phyloP scores from a whole-genome alignment of 176 grass and related monocot genomes.

The Guadua angustifolia region DNA sequence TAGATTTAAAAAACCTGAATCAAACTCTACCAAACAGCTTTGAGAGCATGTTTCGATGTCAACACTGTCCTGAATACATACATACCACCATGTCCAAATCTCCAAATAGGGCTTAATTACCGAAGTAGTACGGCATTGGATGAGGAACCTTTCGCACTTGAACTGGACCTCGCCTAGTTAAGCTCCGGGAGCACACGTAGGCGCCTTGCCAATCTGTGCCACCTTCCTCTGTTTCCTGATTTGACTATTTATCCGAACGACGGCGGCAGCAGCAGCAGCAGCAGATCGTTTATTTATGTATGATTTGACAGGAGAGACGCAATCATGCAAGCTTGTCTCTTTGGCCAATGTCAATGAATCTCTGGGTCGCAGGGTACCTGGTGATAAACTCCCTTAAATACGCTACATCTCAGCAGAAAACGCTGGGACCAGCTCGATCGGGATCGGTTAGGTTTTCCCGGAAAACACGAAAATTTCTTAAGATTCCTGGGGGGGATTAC shows the following conservation, averaged over 20 bases:
- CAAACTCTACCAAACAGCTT: too few relatives aligned
- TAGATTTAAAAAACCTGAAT: too few relatives aligned
- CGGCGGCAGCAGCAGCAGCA: not conserved
- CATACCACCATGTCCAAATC: not conserved
- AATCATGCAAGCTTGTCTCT: slow-evolving; percentile 22
- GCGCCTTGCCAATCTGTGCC: not conserved
- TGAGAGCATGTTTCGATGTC: too few relatives aligned
- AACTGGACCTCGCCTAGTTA: not conserved
- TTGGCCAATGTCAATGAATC: not conserved
- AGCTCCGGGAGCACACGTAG: not conserved
- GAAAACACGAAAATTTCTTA: not conserved
- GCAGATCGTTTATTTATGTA: not conserved
- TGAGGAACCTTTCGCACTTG: not conserved
- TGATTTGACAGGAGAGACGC: slow-evolving; percentile 2
- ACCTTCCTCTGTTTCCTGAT: not conserved
- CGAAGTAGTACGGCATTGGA: not conserved
- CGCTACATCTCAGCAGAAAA: not conserved
- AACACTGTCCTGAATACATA: not conserved
- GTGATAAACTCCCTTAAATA: not conserved
- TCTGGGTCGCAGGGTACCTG: not conserved
- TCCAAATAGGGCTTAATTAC: not conserved
- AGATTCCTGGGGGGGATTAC: not conserved
- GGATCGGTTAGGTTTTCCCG: not conserved
- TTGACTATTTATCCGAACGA: not conserved
- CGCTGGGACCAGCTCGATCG: not conserved